Base-by-base conservation (phyloP, 805 yeast species). In the Ogataea nitratoaversa region DNA sequence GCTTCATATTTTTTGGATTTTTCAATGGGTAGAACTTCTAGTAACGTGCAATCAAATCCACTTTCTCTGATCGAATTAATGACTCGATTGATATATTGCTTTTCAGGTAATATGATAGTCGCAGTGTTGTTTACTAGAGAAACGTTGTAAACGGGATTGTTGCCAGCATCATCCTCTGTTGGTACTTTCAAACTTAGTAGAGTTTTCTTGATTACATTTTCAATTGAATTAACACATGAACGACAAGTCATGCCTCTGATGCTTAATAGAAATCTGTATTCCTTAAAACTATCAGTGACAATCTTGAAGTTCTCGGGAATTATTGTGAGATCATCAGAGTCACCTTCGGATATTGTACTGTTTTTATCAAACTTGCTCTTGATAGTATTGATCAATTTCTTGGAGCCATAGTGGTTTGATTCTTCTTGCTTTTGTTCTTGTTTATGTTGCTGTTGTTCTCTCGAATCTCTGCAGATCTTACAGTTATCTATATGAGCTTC, bases 231-330 rank as follows among this genome's bases (percentile, higher is more conserved):
- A 7, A 32, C 44, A 53, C 88, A 81, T 5, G 82, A 63, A 4
- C 83, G 77, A 53, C 88, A 80, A 2, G 85, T 74, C 88, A 83
- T 81, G 2, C 86, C 88, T 9, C 71, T 71, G 37, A 83, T 65
- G 7, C 79, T 63, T 40, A 76, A 71, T 1, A 75, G 71, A 0
- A 83, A 86, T 35, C 76, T 56, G 44, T 60, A 72, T 32, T 63
- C 65, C 20, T 44, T 36, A 7, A 52, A 41, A 14, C 32, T 44
- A 14, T 43, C 44, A 1, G 55, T 27, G 3, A 50, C 46, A n/a
- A 54, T 57, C 19, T 57, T 27, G 5, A 27, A 27, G 13, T 27
- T 27, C 29, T 27, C 29, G 13, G 11, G 13, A 13, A 5, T 27
- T 5, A 9, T 14, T 9, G 14, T 8, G 14, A 47, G 18, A 41